Conservation (phyloP, 305 asterid species). For the Vinca major region DNA sequence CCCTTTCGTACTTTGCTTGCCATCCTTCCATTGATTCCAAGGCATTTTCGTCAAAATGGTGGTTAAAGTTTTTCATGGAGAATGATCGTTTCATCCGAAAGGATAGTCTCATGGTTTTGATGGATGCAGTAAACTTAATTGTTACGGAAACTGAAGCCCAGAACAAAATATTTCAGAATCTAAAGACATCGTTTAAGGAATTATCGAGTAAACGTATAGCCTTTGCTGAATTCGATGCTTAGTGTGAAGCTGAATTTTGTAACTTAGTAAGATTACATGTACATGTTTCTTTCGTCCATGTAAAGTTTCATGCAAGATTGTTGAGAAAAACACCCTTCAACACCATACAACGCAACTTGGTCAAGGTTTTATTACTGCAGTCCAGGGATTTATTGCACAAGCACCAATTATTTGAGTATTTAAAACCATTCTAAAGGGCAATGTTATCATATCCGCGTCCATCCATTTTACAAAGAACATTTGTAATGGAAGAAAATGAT, state of each 20-base stretch:
- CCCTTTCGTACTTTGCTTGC: conserved; percentile 42
- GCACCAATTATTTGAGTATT: too few species aligned
- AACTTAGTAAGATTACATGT: not conserved
- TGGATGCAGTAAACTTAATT: conserved; percentile 22
- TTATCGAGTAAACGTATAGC: conserved; percentile 21
- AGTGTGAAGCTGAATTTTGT: not conserved
- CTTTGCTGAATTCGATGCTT: not conserved
- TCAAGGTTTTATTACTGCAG: too few species aligned
- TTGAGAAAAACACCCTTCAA: too few species aligned
- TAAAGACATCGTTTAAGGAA: conserved; percentile 48
- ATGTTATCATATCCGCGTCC: too few species aligned
- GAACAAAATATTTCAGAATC: conserved; percentile 33
- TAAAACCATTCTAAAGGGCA: too few species aligned
- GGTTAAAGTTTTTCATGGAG: conserved; percentile 50
- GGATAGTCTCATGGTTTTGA: conserved; percentile 33
- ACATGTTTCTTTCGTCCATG: not conserved
- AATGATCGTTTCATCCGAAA: conserved; percentile 31
- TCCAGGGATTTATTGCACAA: too few species aligned
- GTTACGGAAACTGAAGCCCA: conserved; percentile 22
- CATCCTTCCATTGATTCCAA: conserved; percentile 36
- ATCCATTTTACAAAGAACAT: too few species aligned
- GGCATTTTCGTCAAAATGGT: conserved; percentile 49
- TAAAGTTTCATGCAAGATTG: not conserved
- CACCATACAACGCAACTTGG: too few species aligned
- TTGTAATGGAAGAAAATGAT: too few species aligned